Evolutionary conservation across 2,329 filamentous ascomycete species (phyloP), one percentile per base, ranked within the genome.

Genomic region (Tympanopsis confertula): DNA sequence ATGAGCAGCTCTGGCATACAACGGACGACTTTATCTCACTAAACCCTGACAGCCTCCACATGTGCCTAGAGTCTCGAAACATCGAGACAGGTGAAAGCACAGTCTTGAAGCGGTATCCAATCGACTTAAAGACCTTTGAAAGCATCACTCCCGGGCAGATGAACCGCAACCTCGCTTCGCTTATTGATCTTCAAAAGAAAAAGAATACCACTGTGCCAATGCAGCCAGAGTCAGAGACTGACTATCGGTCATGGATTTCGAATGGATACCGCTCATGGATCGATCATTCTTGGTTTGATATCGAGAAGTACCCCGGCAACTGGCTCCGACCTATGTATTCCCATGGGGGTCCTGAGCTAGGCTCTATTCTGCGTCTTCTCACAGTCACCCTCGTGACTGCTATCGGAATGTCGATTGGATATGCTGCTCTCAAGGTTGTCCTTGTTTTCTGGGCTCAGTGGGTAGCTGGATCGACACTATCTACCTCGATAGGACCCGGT

Each of bases 51-150:
- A 60, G 55, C 38, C 51, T 63, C 18, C 62, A 65, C 44, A 56
- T 64, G 42, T 61, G 59, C 35, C 45, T 67, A 32, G 59, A 66
- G 43, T 53, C 55, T 36, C 54, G 55, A 35, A 45, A 57, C 45
- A 26, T 50, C 5, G 35, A 45, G 7, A 57, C 53, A 14, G 57
- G 57, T 4, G 53, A 56, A 36, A 52, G 44, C 3, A 45, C 47
- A 10, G 50, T 62, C 14, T 37, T 61, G 35, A 10, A 20, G 28
- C 18, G 30, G 30, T 65, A 51, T 40, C 64, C 65, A 13, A 61
- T 68, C 40, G 63, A 68, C 42, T 42, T 68, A 35, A 53, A 56
- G 41, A 65, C 61, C 0, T 68, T 68, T 38, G 53, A 66, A 44
- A 63, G 58, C 39, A 63, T 68, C 42, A 56, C 63, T 13, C 57